Percentiles rank a stretch among this genome's conserved stretches.
These are phyloP conservation scores for Quercus berberidifolia DNA, from an alignment of 306 rosid species.

Conservation along the genomic window DNA sequence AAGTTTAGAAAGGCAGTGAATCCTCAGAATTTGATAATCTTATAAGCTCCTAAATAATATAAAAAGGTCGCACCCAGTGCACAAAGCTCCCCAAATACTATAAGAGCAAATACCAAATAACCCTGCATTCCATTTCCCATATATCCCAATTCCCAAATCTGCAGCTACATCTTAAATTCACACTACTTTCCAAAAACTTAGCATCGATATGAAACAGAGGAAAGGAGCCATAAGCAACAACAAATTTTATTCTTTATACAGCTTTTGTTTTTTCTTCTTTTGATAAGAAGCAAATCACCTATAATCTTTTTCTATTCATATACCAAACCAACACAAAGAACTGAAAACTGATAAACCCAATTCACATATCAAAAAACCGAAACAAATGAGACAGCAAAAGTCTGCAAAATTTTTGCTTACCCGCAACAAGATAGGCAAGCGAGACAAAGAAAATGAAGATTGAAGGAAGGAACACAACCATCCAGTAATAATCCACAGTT, in stretches of 20 bases:
- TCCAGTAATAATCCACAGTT: conserved; percentile 81
- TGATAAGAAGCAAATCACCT: background rate
- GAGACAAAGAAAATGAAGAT: conserved; percentile 52
- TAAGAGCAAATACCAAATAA: background rate
- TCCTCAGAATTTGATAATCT: background rate
- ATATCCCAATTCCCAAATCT: conserved; percentile 5
- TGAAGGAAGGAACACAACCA: conserved; percentile 87
- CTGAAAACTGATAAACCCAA: background rate
- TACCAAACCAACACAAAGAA: no score
- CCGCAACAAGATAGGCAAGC: conserved; percentile 66
- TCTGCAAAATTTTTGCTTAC: conserved; percentile 34
- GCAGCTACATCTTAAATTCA: background rate
- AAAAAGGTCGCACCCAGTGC: background rate
- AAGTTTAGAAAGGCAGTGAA: background rate
- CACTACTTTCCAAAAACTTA: background rate
- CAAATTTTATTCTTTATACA: no score
- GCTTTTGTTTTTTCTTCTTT: no score
- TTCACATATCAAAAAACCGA: background rate
- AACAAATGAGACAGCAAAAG: background rate
- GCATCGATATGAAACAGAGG: background rate
- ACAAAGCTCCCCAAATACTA: background rate
- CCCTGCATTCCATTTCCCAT: background rate
- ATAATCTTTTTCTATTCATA: background rate
- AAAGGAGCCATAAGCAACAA: no score
- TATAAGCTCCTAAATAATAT: background rate